Base-by-base conservation (phyloP, 2,329 filamentous ascomycete species). In the Aspergillus clavatus region DNA sequence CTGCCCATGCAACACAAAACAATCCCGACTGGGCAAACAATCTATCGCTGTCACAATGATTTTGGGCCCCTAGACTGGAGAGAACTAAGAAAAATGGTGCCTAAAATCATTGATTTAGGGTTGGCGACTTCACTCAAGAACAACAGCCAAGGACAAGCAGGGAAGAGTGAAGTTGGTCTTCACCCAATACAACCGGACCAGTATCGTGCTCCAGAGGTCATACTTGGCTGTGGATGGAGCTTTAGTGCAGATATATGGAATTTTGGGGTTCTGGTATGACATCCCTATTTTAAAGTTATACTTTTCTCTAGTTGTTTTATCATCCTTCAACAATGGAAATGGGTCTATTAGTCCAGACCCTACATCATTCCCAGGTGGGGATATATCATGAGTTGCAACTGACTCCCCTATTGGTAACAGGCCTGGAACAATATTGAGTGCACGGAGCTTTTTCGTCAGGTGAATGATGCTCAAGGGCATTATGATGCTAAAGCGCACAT, bases 401-500 rank as follows among this genome's bases (percentile, higher is more conserved):
- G 26, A 38, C 27, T 29, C 27, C 5, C 27, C 1, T 29, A 3
- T 6, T 7, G 1, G 29, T 7, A 8, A 18, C 29, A 33, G 29
- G 29, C n/a, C 4, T 70, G 63, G 65, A 57, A 69, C 54, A 51
- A 69, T 0, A 43, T 65, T 29, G 60, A 58, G 36, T 43, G 47
- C 36, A 58, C 50, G 24, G 61, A 62, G 12, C 40, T 70, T 6
- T 69, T 69, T 40, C 52, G 53, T 6, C 56, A 62, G n/a, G 59
- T 63, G 2, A 43, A 60, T 41, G 59, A 63, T 42, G 18, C 43
- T 33, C 24, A 63, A 0, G 58, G 60, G 23, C 52, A 46, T 16
- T 69, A 70, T 26, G 47, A 58, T 19, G 51, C 61, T 5, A 63
- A 59, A 41, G 38, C 53, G 31, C 68, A 71, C 50, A 51, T 72